phyloP scores from a whole-genome alignment of 2,329 filamentous ascomycete genomes.

The Fusarium verticillioides region DNA sequence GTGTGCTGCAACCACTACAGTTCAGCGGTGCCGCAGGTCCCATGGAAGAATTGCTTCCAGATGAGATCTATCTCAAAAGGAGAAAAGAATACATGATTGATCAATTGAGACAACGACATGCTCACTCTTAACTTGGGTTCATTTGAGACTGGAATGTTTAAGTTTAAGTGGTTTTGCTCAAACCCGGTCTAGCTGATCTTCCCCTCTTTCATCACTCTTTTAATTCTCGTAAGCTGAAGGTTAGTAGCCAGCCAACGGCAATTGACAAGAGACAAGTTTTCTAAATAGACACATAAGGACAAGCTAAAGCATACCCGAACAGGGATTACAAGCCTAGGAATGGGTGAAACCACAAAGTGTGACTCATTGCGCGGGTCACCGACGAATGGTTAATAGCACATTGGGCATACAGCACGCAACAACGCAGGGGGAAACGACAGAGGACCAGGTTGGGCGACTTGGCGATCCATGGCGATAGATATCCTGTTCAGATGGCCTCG shows the following conservation, averaged over 20 bases:
- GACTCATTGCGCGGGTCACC: conserved; percentile 42
- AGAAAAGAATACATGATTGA: not conserved
- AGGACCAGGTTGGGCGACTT: conserved; percentile 25
- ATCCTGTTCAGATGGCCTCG: conserved; percentile 15
- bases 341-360: conserved; percentile 45
- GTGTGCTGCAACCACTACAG: conserved; percentile 34
- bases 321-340: conserved; percentile 42
- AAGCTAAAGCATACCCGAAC: conserved; percentile 38
- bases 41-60: conserved; percentile 28
- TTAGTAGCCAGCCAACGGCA: conserved; percentile 20
- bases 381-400: conserved; percentile 38
- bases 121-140: not conserved
- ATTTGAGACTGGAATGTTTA: conserved; percentile 8
- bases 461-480: conserved; percentile 17
- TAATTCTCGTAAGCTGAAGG: conserved; percentile 29
- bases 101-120: conserved; percentile 31
- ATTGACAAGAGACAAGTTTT: conserved; percentile 32
- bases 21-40: conserved; percentile 36
- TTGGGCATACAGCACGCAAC: conserved; percentile 32
- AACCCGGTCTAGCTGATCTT: not conserved
- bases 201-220: not conserved
- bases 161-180: conserved; percentile 1
- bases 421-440: conserved; percentile 24
- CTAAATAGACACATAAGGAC: conserved; percentile 20
- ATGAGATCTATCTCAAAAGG: not conserved